Conservation (phyloP, 2,329 filamentous ascomycete species). For the Penicillium sp. region DNA sequence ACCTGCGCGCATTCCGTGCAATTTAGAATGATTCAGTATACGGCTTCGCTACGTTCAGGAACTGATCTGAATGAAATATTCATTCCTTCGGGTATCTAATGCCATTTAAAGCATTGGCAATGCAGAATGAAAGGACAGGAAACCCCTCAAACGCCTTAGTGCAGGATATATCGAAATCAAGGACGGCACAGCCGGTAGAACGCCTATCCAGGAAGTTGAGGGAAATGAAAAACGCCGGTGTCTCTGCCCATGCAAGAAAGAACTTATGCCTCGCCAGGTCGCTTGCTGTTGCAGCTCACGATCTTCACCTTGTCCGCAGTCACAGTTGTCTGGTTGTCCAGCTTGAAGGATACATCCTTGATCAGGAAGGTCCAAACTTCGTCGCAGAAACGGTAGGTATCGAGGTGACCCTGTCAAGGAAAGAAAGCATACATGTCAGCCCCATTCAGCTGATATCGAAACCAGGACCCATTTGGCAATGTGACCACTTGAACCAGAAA, state of each 20-base stretch:
- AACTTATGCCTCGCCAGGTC: slow-evolving; percentile 54
- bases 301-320: slow-evolving; percentile 95
- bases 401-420: slow-evolving; percentile 72
- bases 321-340: slow-evolving; percentile 75
- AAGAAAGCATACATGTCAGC: slow-evolving; percentile 15
- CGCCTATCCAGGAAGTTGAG: slow-evolving; percentile 14
- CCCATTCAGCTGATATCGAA: background rate
- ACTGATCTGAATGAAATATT: background rate
- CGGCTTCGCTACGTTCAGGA: background rate
- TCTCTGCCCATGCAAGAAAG: background rate
- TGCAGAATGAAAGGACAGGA: slow-evolving; percentile 9
- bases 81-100: slow-evolving; percentile 22
- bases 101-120: slow-evolving; percentile 12
- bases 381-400: slow-evolving; percentile 98
- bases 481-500: slow-evolving; percentile 1
- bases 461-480: background rate
- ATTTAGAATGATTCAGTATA: background rate
- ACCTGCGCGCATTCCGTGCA: slow-evolving; percentile 8
- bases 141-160: slow-evolving; percentile 5
- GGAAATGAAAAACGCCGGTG: slow-evolving; percentile 16
- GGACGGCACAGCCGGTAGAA: slow-evolving; percentile 11
- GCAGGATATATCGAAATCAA: slow-evolving; percentile 10
- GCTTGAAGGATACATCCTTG: slow-evolving; percentile 98
- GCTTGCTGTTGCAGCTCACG: slow-evolving; percentile 93
- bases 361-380: slow-evolving; percentile 99